phyloP scores from a whole-genome alignment of 129 eudicot genomes.

The Gnaphalium uliginosum region DNA sequence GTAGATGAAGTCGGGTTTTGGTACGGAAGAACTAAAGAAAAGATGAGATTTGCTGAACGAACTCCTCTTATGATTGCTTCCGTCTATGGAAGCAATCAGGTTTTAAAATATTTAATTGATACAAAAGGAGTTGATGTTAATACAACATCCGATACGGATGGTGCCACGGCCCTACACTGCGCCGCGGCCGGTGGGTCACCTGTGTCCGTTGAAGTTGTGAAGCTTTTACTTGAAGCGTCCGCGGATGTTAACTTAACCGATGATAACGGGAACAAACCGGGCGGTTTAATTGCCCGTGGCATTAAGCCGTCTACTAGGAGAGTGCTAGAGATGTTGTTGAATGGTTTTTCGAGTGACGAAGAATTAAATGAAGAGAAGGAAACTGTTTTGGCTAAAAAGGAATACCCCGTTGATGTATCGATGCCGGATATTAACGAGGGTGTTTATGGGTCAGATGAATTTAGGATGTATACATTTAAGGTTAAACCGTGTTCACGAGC shows the following conservation, averaged over 20 bases:
- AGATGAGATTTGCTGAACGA: slow-evolving; percentile 68
- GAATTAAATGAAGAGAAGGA: slow-evolving; percentile 26
- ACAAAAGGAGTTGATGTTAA: slow-evolving; percentile 50
- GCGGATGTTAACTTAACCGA: slow-evolving; percentile 49
- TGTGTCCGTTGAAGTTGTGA: slow-evolving; percentile 37
- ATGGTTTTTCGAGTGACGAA: slow-evolving; percentile 37
- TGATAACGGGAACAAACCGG: slow-evolving; percentile 47
- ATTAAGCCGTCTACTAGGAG: slow-evolving; percentile 38
- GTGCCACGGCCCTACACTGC: slow-evolving; percentile 81
- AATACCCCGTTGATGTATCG: slow-evolving; percentile 30
- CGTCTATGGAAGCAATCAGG: slow-evolving; percentile 60
- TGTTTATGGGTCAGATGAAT: slow-evolving; percentile 72
- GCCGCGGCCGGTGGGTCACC: slow-evolving; percentile 79
- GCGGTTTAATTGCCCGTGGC: slow-evolving; percentile 45
- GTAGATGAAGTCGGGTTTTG: slow-evolving; percentile 59
- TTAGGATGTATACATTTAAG: slow-evolving; percentile 84
- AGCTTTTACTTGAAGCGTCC: slow-evolving; percentile 53
- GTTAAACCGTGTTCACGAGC: slow-evolving; percentile 95
- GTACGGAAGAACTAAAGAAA: slow-evolving; percentile 56
- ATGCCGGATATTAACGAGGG: slow-evolving; percentile 84
- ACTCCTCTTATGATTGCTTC: slow-evolving; percentile 84
- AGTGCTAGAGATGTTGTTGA: slow-evolving; percentile 53
- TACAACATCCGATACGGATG: slow-evolving; percentile 53
- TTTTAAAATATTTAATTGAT: slow-evolving; percentile 42
- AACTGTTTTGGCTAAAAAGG: slow-evolving; percentile 9